Evolutionary conservation across 352 stramenopile genomes (phyloP), one percentile per base, ranked within the genome.

Genomic region (Phytophthora tubulina): DNA sequence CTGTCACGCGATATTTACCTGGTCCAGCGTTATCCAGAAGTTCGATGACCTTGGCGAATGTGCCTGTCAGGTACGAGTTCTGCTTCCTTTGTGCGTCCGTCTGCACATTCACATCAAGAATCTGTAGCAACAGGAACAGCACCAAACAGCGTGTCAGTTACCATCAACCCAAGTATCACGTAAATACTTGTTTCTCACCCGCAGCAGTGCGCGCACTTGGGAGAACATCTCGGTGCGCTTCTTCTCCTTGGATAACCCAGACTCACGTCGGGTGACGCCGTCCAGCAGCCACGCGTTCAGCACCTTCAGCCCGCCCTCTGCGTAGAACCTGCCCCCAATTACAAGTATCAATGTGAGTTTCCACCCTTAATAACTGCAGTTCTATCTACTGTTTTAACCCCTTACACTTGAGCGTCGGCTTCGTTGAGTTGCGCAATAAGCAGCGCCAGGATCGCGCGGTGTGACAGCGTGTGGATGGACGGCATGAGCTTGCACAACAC

Each of bases 401-500:
- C 38, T 69, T 49, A 94, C 84, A 82, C 88, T 68, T 90, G 83
- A 41, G 76, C 77, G 72, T 95, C 87, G 55, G 77, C 77, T 70
- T 92, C 84, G 76, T 75, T 90, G 68, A 95, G 82, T 41, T 83
- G 79, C 33, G 76, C 74, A 50, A 95, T 72, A 48, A 95, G 80
- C 76, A 95, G 88, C 44, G 82, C 85, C 56, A 95, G 76, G 45
- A 93, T 91, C 13, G 84, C 87, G 70, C 87, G 87, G 68, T 95
- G 87, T 50, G 87, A 85, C 42, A 84, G 62, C 70, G 87, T 95
- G 76, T 93, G 84, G 69, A 95, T 93, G 44, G 84, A 93, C 48
- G 87, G 84, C 87, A 95, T 90, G 76, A 95, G 87, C 62, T 92
- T 90, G 75, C 85, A 92, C 38, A 93, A 76, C 63, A 93, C 81